Conservation (phyloP, 345 rosid genomes). For the Salix koriyanagi region DNA sequence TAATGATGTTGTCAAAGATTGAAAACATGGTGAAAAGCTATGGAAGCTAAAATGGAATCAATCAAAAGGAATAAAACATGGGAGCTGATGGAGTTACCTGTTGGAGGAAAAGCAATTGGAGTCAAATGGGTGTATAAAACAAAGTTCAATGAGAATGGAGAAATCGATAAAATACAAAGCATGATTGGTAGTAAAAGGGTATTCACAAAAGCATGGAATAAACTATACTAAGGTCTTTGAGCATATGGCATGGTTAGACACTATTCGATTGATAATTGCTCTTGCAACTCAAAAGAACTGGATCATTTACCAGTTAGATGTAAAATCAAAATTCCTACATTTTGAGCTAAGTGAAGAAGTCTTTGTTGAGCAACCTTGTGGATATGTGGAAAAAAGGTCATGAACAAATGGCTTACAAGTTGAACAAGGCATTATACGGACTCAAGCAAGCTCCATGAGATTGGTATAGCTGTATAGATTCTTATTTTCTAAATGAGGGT, state of each 20-base stretch:
- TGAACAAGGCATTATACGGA: neutral
- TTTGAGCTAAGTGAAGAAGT: neutral
- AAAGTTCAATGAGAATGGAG: no score
- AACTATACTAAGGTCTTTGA: no score
- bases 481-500: neutral
- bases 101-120: neutral
- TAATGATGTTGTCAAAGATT: neutral
- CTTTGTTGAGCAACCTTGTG: neutral
- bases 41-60: neutral
- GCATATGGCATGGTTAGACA: conserved; percentile 1
- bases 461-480: neutral
- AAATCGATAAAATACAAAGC: no score
- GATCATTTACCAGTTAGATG: neutral
- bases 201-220: no score
- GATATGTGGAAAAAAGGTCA: neutral
- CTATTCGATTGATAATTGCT: neutral
- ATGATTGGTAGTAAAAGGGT: no score
- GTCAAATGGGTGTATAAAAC: neutral
- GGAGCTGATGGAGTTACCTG: neutral
- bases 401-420: neutral
- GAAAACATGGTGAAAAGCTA: neutral
- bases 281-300: neutral
- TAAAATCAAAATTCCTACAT: neutral
- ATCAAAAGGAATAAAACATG: neutral
- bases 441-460: neutral